Conservation (phyloP, 2,329 filamentous ascomycete genomes). For the Alternaria arborescens region DNA sequence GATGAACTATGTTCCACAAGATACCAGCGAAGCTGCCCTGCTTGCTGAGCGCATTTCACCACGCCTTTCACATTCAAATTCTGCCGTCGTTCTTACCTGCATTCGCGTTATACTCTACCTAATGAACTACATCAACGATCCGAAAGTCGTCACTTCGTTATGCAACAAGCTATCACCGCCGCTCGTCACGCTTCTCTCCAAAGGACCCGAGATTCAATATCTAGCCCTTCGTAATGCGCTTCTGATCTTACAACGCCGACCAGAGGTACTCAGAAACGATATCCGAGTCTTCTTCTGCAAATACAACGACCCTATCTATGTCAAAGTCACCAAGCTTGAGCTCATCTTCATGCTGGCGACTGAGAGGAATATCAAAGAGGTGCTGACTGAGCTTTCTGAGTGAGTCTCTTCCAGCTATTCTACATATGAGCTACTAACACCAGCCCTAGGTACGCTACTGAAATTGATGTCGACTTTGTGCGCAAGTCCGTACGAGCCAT, state of each 20-base stretch:
- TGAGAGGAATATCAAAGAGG: slow-evolving; percentile 94
- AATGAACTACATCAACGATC: slow-evolving; percentile 97
- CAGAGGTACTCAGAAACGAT: slow-evolving; percentile 93
- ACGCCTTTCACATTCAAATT: slow-evolving; percentile 96
- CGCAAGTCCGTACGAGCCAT: slow-evolving; percentile 97
- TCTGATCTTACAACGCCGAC: slow-evolving; percentile 88
- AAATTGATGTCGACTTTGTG: slow-evolving; percentile 98
- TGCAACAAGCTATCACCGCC: slow-evolving; percentile 95
- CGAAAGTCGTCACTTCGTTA: slow-evolving; percentile 84
- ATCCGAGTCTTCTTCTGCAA: slow-evolving; percentile 99
- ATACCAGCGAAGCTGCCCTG: slow-evolving; percentile 84
- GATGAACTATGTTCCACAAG: slow-evolving; percentile 97
- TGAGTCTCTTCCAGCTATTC: slow-evolving; percentile 54
- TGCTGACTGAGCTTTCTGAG: slow-evolving; percentile 91
- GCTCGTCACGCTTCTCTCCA: slow-evolving; percentile 91
- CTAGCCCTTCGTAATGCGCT: slow-evolving; percentile 92
- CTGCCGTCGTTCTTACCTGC: slow-evolving; percentile 92
- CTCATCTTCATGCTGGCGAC: slow-evolving; percentile 98
- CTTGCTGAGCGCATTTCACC: slow-evolving; percentile 93
- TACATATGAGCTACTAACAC: neutral
- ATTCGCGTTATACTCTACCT: slow-evolving; percentile 96
- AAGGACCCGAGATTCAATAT: slow-evolving; percentile 98
- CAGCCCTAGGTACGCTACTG: slow-evolving; percentile 76
- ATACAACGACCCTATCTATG: slow-evolving; percentile 99
- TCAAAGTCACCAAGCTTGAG: slow-evolving; percentile 98